phyloP scores from a whole-genome alignment of 1,284 basidiomycete genomes.

The Marasmius sp. region DNA sequence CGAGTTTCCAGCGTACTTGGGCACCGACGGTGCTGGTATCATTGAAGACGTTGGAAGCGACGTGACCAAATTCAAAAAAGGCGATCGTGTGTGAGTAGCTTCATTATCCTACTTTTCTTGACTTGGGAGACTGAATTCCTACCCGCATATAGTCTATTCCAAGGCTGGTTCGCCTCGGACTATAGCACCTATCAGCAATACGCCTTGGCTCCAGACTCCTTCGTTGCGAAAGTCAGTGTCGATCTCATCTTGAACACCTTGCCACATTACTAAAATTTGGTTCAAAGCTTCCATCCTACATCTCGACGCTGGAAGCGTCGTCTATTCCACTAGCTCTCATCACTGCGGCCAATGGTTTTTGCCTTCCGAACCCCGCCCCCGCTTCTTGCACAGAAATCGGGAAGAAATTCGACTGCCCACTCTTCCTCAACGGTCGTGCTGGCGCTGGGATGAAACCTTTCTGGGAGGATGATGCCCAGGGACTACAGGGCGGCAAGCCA shows the following conservation, averaged over 20 bases:
- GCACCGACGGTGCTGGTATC: neutral
- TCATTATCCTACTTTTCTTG: conserved; percentile 4
- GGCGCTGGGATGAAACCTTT: conserved; percentile 30
- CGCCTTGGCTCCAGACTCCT: conserved; percentile 36
- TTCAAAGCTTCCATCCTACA: neutral
- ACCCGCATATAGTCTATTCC: conserved; percentile 34
- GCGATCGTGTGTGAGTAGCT: conserved; percentile 54
- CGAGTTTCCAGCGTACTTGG: neutral
- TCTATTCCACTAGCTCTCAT: neutral
- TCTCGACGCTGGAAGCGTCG: conserved; percentile 27
- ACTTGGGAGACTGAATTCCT: neutral
- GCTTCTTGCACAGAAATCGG: neutral
- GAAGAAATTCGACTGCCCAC: conserved; percentile 20
- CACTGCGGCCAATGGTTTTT: neutral
- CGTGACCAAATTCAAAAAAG: conserved; percentile 48
- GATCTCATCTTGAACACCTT: neutral
- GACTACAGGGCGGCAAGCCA: conserved; percentile 18
- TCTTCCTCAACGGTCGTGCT: conserved; percentile 32
- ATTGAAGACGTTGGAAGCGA: conserved; percentile 39
- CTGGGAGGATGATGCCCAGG: conserved; percentile 30
- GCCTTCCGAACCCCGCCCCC: neutral
- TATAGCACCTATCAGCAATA: conserved; percentile 51
- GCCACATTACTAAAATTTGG: neutral
- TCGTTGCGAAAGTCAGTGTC: conserved; percentile 40
- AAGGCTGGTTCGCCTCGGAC: conserved; percentile 35